phyloP scores from a whole-genome alignment of 805 yeast species.

The Candida tibetensis region DNA sequence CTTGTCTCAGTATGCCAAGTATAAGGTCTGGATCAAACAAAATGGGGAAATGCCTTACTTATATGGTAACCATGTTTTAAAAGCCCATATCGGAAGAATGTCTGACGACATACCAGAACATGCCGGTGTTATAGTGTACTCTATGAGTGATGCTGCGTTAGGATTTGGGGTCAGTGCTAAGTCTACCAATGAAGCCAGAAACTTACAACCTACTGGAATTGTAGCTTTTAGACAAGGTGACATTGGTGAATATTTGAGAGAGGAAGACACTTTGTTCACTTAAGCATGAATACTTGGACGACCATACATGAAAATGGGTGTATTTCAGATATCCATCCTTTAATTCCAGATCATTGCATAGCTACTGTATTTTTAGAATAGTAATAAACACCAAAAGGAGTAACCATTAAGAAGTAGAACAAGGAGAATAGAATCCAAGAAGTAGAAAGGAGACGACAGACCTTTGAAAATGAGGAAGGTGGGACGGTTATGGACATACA shows the following conservation, averaged over 20 bases:
- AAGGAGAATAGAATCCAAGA: not conserved
- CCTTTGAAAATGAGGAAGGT: too few relatives aligned
- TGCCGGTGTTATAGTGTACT: conserved; percentile 87
- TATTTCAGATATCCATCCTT: not conserved
- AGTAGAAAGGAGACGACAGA: too few relatives aligned
- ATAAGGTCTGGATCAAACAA: conserved; percentile 92
- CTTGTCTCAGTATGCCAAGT: conserved; percentile 83
- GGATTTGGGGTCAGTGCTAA: conserved; percentile 96
- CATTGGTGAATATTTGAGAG: conserved; percentile 96
- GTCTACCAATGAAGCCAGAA: conserved; percentile 83
- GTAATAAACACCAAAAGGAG: not conserved
- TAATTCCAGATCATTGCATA: conserved; percentile 5
- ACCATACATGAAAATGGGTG: too few relatives aligned
- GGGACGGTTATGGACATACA: too few relatives aligned
- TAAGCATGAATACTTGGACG: conserved; percentile 24
- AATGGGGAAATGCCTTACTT: conserved; percentile 99
- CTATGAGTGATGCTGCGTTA: conserved; percentile 89
- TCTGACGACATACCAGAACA: conserved; percentile 98
- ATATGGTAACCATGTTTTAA: conserved; percentile 93
- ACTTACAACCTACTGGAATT: conserved; percentile 88
- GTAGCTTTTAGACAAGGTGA: conserved; percentile 97
- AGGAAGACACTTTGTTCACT: conserved; percentile 93
- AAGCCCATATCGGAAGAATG: conserved; percentile 96
- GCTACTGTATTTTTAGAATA: conserved; percentile 2
- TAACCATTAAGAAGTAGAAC: too few relatives aligned